phyloP scores from a whole-genome alignment of 139 green algal species.

The Pseudopediastrum boryanum region DNA sequence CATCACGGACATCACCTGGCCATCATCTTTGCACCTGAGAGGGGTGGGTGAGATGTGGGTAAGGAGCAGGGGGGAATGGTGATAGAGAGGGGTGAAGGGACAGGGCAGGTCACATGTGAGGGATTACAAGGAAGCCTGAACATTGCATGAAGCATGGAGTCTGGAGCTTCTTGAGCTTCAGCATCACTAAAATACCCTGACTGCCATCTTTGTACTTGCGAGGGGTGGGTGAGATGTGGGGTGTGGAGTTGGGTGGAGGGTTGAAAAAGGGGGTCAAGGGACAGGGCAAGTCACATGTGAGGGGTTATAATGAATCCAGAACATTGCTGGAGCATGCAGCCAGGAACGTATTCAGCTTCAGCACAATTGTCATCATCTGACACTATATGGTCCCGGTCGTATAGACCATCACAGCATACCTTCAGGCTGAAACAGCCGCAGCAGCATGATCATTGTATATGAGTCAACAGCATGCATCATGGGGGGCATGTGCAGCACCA shows the following conservation, averaged over 20 bases:
- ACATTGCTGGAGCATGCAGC: not conserved
- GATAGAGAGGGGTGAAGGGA: not conserved
- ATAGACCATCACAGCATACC: not conserved
- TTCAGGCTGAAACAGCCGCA: not conserved
- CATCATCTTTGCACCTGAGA: slow-evolving; percentile 31
- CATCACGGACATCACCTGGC: slow-evolving; percentile 31
- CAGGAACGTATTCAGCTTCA: not conserved
- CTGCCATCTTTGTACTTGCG: too few relatives aligned
- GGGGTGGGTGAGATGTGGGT: not conserved
- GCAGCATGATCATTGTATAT: not conserved
- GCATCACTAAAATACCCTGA: not conserved
- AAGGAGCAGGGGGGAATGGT: not conserved
- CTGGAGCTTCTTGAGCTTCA: not conserved
- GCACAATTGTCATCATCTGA: not conserved
- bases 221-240: too few relatives aligned
- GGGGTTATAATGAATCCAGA: not conserved
- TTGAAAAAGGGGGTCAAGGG: not conserved
- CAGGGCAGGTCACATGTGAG: not conserved
- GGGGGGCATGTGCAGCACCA: too few relatives aligned
- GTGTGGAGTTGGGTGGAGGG: too few relatives aligned
- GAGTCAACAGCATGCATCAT: too few relatives aligned
- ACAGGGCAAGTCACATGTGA: not conserved
- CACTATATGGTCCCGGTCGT: too few relatives aligned
- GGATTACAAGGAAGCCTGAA: not conserved
- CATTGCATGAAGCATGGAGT: not conserved